Evolutionary conservation across 2,329 filamentous ascomycete genomes (phyloP).

Genomic region (Hortaea werneckii): DNA sequence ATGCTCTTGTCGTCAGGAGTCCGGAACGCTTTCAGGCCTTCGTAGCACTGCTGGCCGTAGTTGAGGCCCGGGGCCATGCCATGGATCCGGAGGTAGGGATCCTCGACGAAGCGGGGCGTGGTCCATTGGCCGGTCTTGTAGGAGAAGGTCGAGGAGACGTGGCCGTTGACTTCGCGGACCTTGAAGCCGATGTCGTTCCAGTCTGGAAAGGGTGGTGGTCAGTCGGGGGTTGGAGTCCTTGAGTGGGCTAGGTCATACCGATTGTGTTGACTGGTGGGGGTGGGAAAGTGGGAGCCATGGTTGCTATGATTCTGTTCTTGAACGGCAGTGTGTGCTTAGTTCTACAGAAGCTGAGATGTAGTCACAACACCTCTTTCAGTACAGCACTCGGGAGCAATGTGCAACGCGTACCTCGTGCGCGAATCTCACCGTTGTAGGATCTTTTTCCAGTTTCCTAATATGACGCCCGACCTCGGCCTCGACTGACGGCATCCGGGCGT

Average conservation of each 20-base stretch:
- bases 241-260: constrained; percentile 30
- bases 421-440: too few relatives aligned
- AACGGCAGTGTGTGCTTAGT: not conserved
- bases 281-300: constrained; percentile 47
- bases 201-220: constrained; percentile 41
- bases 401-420: too few relatives aligned
- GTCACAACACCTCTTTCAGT: too few relatives aligned
- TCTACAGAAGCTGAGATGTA: too few relatives aligned
- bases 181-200: constrained; percentile 91
- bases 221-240: not conserved
- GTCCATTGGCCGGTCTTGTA: constrained; percentile 67
- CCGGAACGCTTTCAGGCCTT: constrained; percentile 96
- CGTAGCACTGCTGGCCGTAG: constrained; percentile 96
- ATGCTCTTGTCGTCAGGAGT: constrained; percentile 58
- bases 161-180: constrained; percentile 89
- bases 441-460: too few relatives aligned
- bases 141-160: constrained; percentile 81
- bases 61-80: constrained; percentile 93
- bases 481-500: too few relatives aligned
- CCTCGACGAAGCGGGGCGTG: constrained; percentile 64
- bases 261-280: constrained; percentile 70
- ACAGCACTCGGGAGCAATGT: too few relatives aligned
- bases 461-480: too few relatives aligned
- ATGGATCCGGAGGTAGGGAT: constrained; percentile 80
- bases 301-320: not conserved